Evolutionary conservation across 768 basidiomycete genomes (phyloP).

Genomic region (Peribolospora baueri): DNA sequence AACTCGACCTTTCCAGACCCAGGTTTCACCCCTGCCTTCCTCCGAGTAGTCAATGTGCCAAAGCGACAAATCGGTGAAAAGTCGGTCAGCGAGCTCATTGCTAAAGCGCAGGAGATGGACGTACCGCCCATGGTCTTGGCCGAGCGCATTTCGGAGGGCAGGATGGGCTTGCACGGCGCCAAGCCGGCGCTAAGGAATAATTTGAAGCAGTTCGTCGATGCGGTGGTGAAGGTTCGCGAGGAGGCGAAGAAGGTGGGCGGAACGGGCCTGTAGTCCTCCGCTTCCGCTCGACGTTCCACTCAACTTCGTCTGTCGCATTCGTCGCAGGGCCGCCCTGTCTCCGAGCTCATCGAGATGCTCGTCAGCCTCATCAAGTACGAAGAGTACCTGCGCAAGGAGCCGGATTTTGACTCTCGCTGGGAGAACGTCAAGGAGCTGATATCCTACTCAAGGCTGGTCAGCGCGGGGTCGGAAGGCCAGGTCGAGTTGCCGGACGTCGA

Average conservation of each 20-base stretch:
- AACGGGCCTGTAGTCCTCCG: background rate
- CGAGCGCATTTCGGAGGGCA: conserved; percentile 36
- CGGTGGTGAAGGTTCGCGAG: conserved; percentile 30
- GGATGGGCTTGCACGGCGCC: conserved; percentile 27
- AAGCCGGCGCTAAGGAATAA: conserved; percentile 44
- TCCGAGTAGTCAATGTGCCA: conserved; percentile 48
- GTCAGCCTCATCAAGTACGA: conserved; percentile 38
- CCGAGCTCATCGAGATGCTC: conserved; percentile 36
- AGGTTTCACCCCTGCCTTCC: conserved; percentile 35
- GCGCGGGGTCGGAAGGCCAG: conserved; percentile 22
- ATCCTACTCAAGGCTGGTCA: conserved; percentile 36
- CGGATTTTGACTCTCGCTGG: conserved; percentile 53
- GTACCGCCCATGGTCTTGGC: conserved; percentile 34
- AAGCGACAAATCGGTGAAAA: conserved; percentile 40
- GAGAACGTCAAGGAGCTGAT: conserved; percentile 65
- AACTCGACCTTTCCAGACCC: background rate
- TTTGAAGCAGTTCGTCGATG: conserved; percentile 33
- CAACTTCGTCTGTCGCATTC: background rate
- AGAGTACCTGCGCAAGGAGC: conserved; percentile 35
- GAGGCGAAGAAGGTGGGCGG: conserved; percentile 31
- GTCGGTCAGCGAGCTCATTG: conserved; percentile 37
- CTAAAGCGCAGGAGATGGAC: conserved; percentile 29
- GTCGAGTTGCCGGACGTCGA: background rate
- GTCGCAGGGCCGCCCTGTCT: conserved; percentile 33
- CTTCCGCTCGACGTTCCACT: background rate